phyloP scores from a whole-genome alignment of 805 yeast species.

The Saccharomycopsis sp. region DNA sequence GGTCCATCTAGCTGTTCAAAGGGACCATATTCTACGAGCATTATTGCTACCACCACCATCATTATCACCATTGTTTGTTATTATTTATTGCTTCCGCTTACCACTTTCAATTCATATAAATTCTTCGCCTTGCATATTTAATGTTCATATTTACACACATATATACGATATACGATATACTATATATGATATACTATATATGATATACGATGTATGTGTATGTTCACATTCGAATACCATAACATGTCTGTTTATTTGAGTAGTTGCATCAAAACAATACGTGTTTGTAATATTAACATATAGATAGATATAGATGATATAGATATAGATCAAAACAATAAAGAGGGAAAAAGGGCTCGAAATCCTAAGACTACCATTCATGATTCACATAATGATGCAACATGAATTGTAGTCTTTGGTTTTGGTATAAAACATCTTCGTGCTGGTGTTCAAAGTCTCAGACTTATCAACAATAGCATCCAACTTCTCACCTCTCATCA shows the following conservation, averaged over 20 bases:
- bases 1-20: no score
- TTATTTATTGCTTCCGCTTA: neutral
- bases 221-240: no score
- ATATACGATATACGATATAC: no score
- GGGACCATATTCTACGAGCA: neutral
- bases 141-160: neutral
- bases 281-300: no score
- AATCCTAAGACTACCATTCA: no score
- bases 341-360: no score
- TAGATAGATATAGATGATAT: no score
- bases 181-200: no score
- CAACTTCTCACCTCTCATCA: slow-evolving; percentile 93
- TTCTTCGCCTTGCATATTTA: neutral
- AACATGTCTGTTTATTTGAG: no score
- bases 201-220: no score
- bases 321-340: no score
- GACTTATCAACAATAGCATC: slow-evolving; percentile 93
- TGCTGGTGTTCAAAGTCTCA: slow-evolving; percentile 80
- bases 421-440: slow-evolving; percentile 93
- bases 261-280: no score
- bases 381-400: slow-evolving; percentile 66
- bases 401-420: slow-evolving; percentile 94
- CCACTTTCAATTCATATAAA: neutral
- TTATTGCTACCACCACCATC: neutral
- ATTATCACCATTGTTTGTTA: neutral